Evolutionary conservation across 2,329 filamentous ascomycete species (phyloP).

Genomic region (Curvularia hawaiiensis): DNA sequence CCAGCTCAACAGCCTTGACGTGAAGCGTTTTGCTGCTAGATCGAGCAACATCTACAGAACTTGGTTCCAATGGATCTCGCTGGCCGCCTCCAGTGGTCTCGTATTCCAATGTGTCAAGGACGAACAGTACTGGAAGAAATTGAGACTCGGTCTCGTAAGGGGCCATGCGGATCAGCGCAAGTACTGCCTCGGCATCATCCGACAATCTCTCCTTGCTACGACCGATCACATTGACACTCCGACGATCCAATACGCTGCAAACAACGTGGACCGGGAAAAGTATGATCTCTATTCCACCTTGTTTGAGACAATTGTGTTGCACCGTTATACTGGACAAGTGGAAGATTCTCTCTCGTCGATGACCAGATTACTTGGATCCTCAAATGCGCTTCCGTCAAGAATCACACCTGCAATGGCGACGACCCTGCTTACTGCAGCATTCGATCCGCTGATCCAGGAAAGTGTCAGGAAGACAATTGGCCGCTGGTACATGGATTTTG

Average conservation of each 20-base stretch:
- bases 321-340: slow-evolving; percentile 56
- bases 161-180: slow-evolving; percentile 55
- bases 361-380: slow-evolving; percentile 45
- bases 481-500: slow-evolving; percentile 50
- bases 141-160: slow-evolving; percentile 47
- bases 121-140: slow-evolving; percentile 48
- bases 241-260: slow-evolving; percentile 29
- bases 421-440: slow-evolving; percentile 49
- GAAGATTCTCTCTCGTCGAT: slow-evolving; percentile 53
- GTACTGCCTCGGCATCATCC: slow-evolving; percentile 53
- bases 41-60: slow-evolving; percentile 36
- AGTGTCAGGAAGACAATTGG: slow-evolving; percentile 54
- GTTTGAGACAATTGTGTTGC: slow-evolving; percentile 56
- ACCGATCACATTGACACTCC: slow-evolving; percentile 31
- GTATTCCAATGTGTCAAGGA: slow-evolving; percentile 31
- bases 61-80: slow-evolving; percentile 47
- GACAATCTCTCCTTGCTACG: slow-evolving; percentile 46
- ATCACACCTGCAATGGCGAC: slow-evolving; percentile 51
- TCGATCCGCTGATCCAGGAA: slow-evolving; percentile 51
- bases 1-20: slow-evolving; percentile 25
- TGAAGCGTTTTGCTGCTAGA: slow-evolving; percentile 23
- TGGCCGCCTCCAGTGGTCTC: slow-evolving; percentile 21
- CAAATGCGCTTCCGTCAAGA: slow-evolving; percentile 37
- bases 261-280: slow-evolving; percentile 31
- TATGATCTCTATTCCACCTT: slow-evolving; percentile 53